A percentile compares a stretch with the other conserved stretches of the same genome.
Evolutionary conservation across 139 green algal genomes (phyloP).

Genomic region (Coelastrella sp.): DNA sequence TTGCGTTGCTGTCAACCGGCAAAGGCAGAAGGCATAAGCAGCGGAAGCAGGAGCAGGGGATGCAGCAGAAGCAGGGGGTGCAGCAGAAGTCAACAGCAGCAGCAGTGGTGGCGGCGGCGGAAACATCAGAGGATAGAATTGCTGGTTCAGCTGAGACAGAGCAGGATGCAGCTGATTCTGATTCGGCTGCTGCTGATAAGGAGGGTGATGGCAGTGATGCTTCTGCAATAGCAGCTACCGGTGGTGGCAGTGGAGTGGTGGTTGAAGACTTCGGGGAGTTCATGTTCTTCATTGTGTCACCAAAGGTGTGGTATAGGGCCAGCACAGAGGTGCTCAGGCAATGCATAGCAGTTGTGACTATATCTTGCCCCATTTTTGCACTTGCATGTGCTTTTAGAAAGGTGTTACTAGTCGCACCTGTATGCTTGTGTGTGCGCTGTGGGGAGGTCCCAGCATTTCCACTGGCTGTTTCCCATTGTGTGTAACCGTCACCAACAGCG

Average conservation of each 20-base stretch:
- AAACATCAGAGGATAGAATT: too few species aligned
- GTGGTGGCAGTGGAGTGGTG: not conserved
- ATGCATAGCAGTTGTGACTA: too few species aligned
- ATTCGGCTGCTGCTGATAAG: not conserved
- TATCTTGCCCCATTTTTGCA: too few species aligned
- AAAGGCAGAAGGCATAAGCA: not conserved
- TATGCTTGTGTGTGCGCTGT: too few species aligned
- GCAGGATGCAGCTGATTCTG: not conserved
- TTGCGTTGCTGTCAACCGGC: constrained; percentile 19
- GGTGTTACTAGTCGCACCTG: too few species aligned
- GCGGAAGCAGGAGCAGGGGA: not conserved
- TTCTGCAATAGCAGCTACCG: constrained; percentile 12
- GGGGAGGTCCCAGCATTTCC: too few species aligned
- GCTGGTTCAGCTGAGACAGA: not conserved
- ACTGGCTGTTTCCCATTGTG: not conserved
- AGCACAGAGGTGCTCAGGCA: not conserved
- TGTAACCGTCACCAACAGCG: not conserved
- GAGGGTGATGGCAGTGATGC: not conserved
- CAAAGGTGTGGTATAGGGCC: constrained; percentile 41
- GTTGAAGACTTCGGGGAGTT: constrained; percentile 57
- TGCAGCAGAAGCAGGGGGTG: constrained; percentile 6
- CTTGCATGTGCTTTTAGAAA: too few species aligned
- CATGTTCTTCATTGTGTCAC: constrained; percentile 68
- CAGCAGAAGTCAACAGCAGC: not conserved
- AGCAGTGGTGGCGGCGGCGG: not conserved